Evolutionary conservation across 495 filamentous ascomycete genomes (phyloP), one percentile per base, ranked within the genome.

Genomic region (Penicillium cosmopolitanum): DNA sequence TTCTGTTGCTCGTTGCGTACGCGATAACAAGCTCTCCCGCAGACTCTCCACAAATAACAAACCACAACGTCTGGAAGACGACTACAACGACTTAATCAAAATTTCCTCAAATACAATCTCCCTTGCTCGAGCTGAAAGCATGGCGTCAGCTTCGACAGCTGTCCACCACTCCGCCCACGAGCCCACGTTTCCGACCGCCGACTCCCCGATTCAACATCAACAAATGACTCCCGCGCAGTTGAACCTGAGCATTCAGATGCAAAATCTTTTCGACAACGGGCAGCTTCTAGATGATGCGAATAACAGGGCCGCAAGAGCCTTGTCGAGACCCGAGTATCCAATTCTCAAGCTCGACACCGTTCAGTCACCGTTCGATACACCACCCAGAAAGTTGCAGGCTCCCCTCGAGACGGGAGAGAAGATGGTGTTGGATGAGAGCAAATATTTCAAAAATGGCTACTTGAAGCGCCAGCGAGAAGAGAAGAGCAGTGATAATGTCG

Each of bases 21-120:
- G 63, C 25, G 65, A 61, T 7, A 63, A 61, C 33, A 59, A 48
- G 25, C 46, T 66, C 25, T 66, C 68, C 2, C 51, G 46, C 38
- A 60, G 57, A 44, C 54, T 65, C 10, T 68, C 66, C 28, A 58
- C 46, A 10, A 48, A 28, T 18, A 40, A 58, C 11, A 60, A 63
- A 40, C 57, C 58, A 13, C 60, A 61, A 21, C 56, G 57, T 46
- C 59, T 44, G 5, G 61, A 66, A 34, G 65, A 68, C 16, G 68
- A 70, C 38, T 51, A 57, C 4, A 68, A 68, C 19, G 66, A 71
- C 16, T 38, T 71, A n/a, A 69, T 71, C 56, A 61, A 61, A 43
- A 56, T 60, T 11, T 47, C 50, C 1, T 70, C 60, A 3, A 57
- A 61, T 13, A 36, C 51, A 13, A 40, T 42, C 19, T 68, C 66